Percentiles rank a stretch among this genome's conserved stretches.
Conservation (phyloP, 2,329 filamentous ascomycete species). For the Exophiala spinifera region DNA sequence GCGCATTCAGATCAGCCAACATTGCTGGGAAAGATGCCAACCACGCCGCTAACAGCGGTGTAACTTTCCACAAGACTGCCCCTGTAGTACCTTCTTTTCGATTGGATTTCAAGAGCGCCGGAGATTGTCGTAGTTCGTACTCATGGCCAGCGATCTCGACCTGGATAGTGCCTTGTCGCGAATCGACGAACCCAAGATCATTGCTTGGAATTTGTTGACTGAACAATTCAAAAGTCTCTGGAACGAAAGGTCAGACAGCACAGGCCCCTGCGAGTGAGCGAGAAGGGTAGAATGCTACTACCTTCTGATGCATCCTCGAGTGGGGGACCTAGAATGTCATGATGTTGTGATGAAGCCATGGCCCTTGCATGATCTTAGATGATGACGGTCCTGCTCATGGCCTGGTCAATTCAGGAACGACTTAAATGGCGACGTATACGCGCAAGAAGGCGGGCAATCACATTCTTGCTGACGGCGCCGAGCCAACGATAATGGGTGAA, state of each 20-base stretch:
- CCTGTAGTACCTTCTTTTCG: slow-evolving; percentile 70
- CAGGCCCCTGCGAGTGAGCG: background rate
- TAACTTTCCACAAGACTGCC: slow-evolving; percentile 91
- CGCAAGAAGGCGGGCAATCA: too few relatives aligned
- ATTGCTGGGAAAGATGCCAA: slow-evolving; percentile 62
- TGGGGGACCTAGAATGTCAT: slow-evolving; percentile 25
- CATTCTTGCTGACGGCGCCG: too few relatives aligned
- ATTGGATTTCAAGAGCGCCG: slow-evolving; percentile 72
- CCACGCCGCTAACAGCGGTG: slow-evolving; percentile 78
- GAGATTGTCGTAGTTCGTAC: slow-evolving; percentile 77
- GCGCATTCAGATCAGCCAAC: slow-evolving; percentile 56
- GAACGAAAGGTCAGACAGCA: slow-evolving; percentile 10
- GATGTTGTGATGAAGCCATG: slow-evolving; percentile 7
- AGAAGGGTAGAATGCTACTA: slow-evolving; percentile 32
- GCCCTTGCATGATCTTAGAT: background rate
- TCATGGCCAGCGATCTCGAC: slow-evolving; percentile 67
- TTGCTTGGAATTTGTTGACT: slow-evolving; percentile 69
- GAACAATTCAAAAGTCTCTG: slow-evolving; percentile 87
- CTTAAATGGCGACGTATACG: too few relatives aligned
- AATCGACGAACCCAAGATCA: slow-evolving; percentile 81
- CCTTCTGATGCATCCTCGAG: slow-evolving; percentile 54
- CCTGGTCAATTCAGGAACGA: too few relatives aligned
- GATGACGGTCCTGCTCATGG: too few relatives aligned
- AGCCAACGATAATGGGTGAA: too few relatives aligned
- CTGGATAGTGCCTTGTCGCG: slow-evolving; percentile 62